phyloP scores from a whole-genome alignment of 1,139 yeast genomes.

The Kodamaea plutei region DNA sequence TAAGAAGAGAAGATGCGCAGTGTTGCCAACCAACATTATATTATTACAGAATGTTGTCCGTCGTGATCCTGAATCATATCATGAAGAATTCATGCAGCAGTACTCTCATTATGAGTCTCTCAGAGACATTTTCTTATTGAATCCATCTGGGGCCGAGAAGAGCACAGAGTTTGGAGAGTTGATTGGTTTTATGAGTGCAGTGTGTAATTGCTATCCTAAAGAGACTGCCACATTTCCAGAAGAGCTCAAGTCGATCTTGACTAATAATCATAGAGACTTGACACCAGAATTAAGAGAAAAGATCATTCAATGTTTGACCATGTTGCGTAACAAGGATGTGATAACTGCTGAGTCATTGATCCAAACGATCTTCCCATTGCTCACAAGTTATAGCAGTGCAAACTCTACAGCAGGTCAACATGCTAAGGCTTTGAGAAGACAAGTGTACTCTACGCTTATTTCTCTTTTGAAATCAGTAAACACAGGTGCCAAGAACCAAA shows the following conservation, averaged over 20 bases:
- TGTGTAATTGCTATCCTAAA: slow-evolving; percentile 82
- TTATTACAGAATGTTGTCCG: slow-evolving; percentile 86
- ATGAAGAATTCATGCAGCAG: slow-evolving; percentile 90
- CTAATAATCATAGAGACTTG: slow-evolving; percentile 74
- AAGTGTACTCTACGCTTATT: slow-evolving; percentile 74
- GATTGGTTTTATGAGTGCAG: slow-evolving; percentile 88
- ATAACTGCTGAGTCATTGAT: slow-evolving; percentile 76
- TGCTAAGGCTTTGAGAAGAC: slow-evolving; percentile 78
- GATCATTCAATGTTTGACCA: slow-evolving; percentile 80
- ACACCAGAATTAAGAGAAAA: slow-evolving; percentile 87
- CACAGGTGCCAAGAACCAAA: slow-evolving; percentile 80
- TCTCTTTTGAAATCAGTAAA: slow-evolving; percentile 78
- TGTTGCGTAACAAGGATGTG: slow-evolving; percentile 86
- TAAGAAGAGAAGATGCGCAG: slow-evolving; percentile 84
- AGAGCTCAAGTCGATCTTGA: slow-evolving; percentile 65
- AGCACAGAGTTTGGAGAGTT: slow-evolving; percentile 74
- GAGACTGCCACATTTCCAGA: slow-evolving; percentile 83
- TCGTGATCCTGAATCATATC: slow-evolving; percentile 89
- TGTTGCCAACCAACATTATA: slow-evolving; percentile 87
- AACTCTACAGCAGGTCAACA: slow-evolving; percentile 60
- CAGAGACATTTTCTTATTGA: slow-evolving; percentile 75
- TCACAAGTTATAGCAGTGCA: slow-evolving; percentile 45
- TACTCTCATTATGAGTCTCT: slow-evolving; percentile 88
- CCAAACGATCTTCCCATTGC: slow-evolving; percentile 82
- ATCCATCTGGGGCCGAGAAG: slow-evolving; percentile 60